phyloP scores from a whole-genome alignment of 2,329 filamentous ascomycete genomes.

The Beauveria asiatica region DNA sequence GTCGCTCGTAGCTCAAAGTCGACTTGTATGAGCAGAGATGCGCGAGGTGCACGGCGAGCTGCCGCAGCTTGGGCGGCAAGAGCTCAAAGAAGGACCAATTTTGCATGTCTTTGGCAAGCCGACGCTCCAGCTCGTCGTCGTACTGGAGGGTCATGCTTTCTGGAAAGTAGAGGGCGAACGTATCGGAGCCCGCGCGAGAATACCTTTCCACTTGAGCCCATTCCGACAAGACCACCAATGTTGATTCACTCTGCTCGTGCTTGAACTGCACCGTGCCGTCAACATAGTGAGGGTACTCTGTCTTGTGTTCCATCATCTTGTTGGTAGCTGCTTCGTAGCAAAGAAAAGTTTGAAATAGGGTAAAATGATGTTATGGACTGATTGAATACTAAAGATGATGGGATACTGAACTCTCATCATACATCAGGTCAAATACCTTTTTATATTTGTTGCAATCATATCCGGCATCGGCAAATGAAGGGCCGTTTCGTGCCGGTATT shows the following conservation, averaged over 20 bases:
- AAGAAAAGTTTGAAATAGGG: background rate
- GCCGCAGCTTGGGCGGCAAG: conserved; percentile 17
- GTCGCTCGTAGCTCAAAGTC: background rate
- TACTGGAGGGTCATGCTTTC: background rate
- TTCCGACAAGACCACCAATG: background rate
- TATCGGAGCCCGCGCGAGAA: background rate
- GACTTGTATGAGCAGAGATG: background rate
- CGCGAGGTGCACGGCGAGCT: background rate
- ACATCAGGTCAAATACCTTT: background rate
- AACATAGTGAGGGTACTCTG: background rate
- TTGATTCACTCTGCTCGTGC: background rate
- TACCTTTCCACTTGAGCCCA: background rate
- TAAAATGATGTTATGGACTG: background rate
- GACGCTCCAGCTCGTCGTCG: background rate
- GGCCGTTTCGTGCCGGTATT: no score
- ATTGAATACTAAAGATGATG: background rate
- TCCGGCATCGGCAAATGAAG: no score
- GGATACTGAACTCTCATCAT: background rate
- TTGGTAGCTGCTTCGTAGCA: background rate
- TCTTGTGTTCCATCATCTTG: background rate
- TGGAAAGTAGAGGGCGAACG: background rate
- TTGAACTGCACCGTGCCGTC: background rate
- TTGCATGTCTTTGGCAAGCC: background rate
- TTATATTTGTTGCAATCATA: no score
- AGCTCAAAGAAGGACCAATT: conserved; percentile 30